Percentiles rank a stretch among this genome's conserved stretches.
These are phyloP conservation scores for Achlya hypogyna DNA, from an alignment of 352 stramenopile species.

Conservation along the genomic window DNA sequence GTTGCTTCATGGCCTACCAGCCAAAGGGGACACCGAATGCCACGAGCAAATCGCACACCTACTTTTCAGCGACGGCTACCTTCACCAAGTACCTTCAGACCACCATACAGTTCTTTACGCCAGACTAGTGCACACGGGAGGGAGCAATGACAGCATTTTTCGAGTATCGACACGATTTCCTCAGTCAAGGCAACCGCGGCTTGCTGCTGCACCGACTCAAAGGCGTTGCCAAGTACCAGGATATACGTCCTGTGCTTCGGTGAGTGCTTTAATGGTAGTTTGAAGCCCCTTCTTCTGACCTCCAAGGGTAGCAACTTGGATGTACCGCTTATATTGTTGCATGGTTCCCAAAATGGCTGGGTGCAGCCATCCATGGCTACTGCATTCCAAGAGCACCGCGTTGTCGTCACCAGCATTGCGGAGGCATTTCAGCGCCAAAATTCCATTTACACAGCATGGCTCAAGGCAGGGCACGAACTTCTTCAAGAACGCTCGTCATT, in stretches of 20 bases:
- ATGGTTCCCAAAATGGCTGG: conserved; percentile 48
- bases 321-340: conserved; percentile 36
- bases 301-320: conserved; percentile 28
- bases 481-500: conserved; percentile 50
- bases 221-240: conserved; percentile 36
- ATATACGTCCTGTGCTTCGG: conserved; percentile 21
- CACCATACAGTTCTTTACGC: background rate
- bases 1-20: background rate
- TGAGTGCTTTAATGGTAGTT: conserved; percentile 30
- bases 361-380: conserved; percentile 30
- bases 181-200: conserved; percentile 27
- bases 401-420: conserved; percentile 20
- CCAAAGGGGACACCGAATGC: conserved; percentile 27
- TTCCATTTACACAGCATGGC: conserved; percentile 44
- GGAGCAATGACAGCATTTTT: conserved; percentile 47
- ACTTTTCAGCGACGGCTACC: conserved; percentile 56
- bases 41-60: conserved; percentile 36
- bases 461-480: conserved; percentile 67
- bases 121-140: conserved; percentile 22
- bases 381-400: conserved; percentile 17
- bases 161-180: conserved; percentile 33
- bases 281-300: background rate
- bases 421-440: background rate
- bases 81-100: conserved; percentile 31
- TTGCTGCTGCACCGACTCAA: conserved; percentile 35